Base-by-base conservation (phyloP, 164 flowering plant genomes). In the Berberis vulgaris region DNA sequence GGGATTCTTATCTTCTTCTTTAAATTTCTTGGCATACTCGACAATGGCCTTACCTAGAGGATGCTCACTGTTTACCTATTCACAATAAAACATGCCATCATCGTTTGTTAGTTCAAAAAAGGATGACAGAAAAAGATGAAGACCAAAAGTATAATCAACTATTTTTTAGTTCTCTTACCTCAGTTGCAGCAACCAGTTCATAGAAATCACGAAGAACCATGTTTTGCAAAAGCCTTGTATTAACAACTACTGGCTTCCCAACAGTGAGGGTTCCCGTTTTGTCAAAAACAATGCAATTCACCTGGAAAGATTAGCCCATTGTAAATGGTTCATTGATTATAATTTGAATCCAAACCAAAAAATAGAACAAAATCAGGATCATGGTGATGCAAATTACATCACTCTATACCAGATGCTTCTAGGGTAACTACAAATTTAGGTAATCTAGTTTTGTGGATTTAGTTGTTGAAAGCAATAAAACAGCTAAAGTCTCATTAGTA, bases 201-300 rank as follows among this genome's bases (percentile, higher is more conserved):
- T 74, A 82, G 72, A 92, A 88, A 49, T 92, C 88, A 59, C 65
- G 62, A 42, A 82, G 80, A 4, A 66, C 79, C 84, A 86, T 80
- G 61, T 76, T 79, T 66, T 81, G 83, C 52, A 86, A 69, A 41
- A 88, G 85, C 72, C 67, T 83, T 50, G 94, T 83, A 63, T 53
- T 79, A 10, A 86, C 88, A 11, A 92, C 94, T 49, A 85, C 82
- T 42, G 98, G 96, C 72, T 89, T 89, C 53, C 97, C 97, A 10
- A 78, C 67, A 38, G 98, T 92, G 58, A 92, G 97, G 54, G 96
- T 92, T 40, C 98, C 96, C 1, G 98, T 92, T 78, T 92, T 89
- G 80, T 92, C 96, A 69, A 92, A 92, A 54, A 92, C 93, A 62
- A 89, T 82, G 75, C 93, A 89, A 60, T 84, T 75, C 60, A 92